Evolutionary conservation across 768 basidiomycete genomes (phyloP).

Genomic region (Xerocomellus chrysenteron): DNA sequence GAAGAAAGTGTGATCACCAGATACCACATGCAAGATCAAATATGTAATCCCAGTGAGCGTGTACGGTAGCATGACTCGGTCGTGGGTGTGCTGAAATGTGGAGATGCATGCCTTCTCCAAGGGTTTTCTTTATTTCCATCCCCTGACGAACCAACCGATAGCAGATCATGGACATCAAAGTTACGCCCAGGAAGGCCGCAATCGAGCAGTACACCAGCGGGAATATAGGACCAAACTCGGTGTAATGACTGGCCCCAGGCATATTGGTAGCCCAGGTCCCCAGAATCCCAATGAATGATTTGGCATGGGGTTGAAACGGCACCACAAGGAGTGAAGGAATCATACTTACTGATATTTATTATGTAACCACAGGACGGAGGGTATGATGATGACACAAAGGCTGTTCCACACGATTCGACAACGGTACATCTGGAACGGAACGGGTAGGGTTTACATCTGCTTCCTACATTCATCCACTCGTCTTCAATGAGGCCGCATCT

Average conservation of each 20-base stretch:
- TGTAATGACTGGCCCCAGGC: too few relatives aligned
- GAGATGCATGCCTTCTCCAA: too few relatives aligned
- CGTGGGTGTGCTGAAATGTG: too few relatives aligned
- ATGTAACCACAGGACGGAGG: slow-evolving; percentile 13
- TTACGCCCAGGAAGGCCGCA: slow-evolving; percentile 1
- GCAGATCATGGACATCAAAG: slow-evolving; percentile 8
- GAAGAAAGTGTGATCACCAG: too few relatives aligned
- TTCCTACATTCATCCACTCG: not conserved
- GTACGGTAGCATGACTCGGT: too few relatives aligned
- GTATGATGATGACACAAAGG: not conserved
- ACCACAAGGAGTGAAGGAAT: not conserved
- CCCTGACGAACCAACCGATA: not conserved
- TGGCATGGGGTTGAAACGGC: not conserved
- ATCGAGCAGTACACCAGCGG: slow-evolving; percentile 1
- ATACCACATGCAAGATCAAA: too few relatives aligned
- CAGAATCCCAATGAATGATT: not conserved
- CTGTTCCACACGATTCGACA: too few relatives aligned
- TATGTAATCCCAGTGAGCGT: too few relatives aligned
- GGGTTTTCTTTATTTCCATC: too few relatives aligned
- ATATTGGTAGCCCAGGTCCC: not conserved
- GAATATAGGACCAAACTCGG: slow-evolving; percentile 1
- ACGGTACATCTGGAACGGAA: too few relatives aligned
- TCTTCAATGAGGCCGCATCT: slow-evolving; percentile 26
- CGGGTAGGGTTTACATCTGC: not conserved
- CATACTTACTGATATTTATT: slow-evolving; percentile 8